Base-by-base conservation (phyloP, 148 eudicot species). In the Fagopyrum homotropicum region DNA sequence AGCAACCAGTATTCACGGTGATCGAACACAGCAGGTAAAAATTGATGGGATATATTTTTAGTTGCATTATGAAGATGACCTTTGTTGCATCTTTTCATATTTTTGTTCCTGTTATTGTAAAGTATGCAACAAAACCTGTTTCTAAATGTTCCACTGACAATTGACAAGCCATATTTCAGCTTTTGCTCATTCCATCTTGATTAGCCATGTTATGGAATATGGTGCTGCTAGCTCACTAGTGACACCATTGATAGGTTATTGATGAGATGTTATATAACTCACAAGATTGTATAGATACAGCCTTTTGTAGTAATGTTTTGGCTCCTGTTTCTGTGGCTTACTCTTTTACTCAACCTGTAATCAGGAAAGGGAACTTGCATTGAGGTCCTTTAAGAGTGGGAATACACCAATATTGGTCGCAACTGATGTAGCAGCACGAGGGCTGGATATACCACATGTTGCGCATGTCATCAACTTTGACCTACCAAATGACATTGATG, bases 351-450 rank as follows among this genome's bases (percentile, higher is more conserved):
- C 44, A 29, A 10, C 47, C 30, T 51, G 45, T 48, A 11, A 75
- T 64, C 92, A 92, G 97, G 97, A 93, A 81, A 86, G 98, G 78
- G 98, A 93, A 76, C 80, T 81, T 73, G 98, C 98, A 35, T 64
- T 93, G 61, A 86, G 90, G 73, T 89, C 91, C 6, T 93, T 93
- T 59, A 90, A 88, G 78, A 86, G 82, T 69, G 98, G 98, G n/a
- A 81, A 80, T 11, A 89, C 96, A 26, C 98, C 96, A 8, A 93
- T 90, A 73, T 57, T 93, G 72, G 98, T 93, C 1, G 98, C 98
- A 2, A 92, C 97, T 40, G 97, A 92, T 81, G 97, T 92, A 61
- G 97, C 97, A 75, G 92, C 97, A 60, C 88, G 97, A 69, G 97
- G 97, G 60, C 89, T 92, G 4, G 97, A 92, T 78, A 88, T 92